Conservation (phyloP, 345 rosid genomes). For the Corchorus olitorius region DNA sequence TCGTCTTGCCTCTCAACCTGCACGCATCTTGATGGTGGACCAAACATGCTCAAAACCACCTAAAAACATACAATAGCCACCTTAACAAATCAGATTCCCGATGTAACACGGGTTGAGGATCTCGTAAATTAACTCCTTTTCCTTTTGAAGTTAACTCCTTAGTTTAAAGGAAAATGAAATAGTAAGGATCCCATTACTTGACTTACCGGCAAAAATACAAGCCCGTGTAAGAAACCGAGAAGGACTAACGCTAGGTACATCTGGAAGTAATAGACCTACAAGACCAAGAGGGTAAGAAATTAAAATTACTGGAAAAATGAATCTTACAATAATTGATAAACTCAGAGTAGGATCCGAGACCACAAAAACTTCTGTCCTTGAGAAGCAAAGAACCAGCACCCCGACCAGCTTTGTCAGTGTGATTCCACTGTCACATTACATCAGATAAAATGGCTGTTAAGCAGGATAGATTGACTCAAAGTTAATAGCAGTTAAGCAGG, state of each 20-base stretch:
- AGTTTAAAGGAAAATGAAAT: neutral
- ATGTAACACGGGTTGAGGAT: no score
- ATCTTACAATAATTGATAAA: neutral
- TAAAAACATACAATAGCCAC: conserved; percentile 29
- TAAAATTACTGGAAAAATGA: neutral
- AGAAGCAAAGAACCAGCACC: conserved; percentile 91
- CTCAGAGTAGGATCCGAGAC: conserved; percentile 36
- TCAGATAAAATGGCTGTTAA: neutral
- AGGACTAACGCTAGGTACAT: conserved; percentile 96
- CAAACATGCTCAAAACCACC: conserved; percentile 93
- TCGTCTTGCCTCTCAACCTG: conserved; percentile 64
- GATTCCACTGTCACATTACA: conserved; percentile 67
- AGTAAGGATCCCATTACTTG: no score
- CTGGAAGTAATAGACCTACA: conserved; percentile 93
- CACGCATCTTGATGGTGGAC: conserved; percentile 82
- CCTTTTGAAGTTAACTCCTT: neutral
- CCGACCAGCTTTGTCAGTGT: conserved; percentile 94
- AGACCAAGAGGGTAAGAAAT: neutral
- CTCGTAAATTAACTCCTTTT: neutral
- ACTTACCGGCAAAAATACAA: conserved; percentile 92
- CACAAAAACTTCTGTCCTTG: conserved; percentile 95
- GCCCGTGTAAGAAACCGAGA: conserved; percentile 94
- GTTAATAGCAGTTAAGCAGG: neutral
- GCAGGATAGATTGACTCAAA: neutral
- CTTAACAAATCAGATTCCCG: no score